Evolutionary conservation across 257 asterid species (phyloP), one percentile per base, ranked within the genome.

Genomic region (Nyctanthes arbortristis): DNA sequence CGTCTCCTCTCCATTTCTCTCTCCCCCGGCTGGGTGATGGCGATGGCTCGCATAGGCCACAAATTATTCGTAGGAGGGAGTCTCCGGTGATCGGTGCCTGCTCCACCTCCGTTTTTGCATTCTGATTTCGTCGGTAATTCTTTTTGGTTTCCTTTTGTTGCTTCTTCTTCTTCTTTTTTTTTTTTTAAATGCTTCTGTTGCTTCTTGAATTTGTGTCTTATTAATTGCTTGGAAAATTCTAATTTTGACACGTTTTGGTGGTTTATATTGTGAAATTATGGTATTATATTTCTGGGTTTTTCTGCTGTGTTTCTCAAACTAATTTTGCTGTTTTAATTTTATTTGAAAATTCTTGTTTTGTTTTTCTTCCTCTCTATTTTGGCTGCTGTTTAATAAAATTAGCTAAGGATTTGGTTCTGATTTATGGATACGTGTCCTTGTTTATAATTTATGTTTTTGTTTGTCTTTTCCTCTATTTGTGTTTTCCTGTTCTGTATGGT

Each of bases 31-130:
- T 40, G 67, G 81, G 81, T 66, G 74, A 57, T 68, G 74, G 59
- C 4, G 2, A 36, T 7, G 8, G 43, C 2, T 24, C 31, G 4
- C 68, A 73, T 67, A 25, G 70, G 63, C 76, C 77, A 30, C 77
- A 69, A 65, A 71, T 73, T 43, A 55, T 20, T 24, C 59, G 7
- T 67, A 72, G 68, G 83, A 69, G 61, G 71, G 65, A 52, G 75
- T 77, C 75, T 58, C 77, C 73, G 84, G 72, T 75, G 84, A 75
- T 58, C 81, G 78, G 77, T 72, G 76, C 65, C 35, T 60, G 67
- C 73, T 67, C 52, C 58, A n/a, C 56, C 68, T 31, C 54, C 66
- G 30, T 45, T 57, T 9, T 22, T 20, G 16, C 73, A 74, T 70
- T 77, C 45, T 78, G 56, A 76, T 69, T 75, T 65, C 28, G 32